Percentiles rank a stretch among this genome's conserved stretches.
Conservation (phyloP, 805 yeast genomes). For the Wickerhamiella kurtzmanii region DNA sequence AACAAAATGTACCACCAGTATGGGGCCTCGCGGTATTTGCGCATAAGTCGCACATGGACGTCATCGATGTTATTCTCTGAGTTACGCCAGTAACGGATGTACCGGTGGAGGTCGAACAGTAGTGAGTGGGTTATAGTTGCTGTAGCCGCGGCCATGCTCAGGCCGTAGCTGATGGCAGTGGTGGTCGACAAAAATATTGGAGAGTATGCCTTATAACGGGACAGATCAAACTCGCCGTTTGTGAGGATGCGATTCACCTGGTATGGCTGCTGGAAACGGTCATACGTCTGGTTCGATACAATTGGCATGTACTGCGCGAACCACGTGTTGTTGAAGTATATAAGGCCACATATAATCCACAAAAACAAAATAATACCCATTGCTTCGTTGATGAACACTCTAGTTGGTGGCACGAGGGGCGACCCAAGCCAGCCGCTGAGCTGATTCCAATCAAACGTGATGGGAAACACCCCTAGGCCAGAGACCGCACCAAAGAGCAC, state of each 20-base stretch:
- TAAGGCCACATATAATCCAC: slow-evolving; percentile 41
- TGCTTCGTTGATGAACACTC: slow-evolving; percentile 32
- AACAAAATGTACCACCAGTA: slow-evolving; percentile 45
- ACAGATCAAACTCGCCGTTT: slow-evolving; percentile 30
- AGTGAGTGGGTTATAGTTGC: slow-evolving; percentile 46
- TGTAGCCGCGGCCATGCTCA: slow-evolving; percentile 48
- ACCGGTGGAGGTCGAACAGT: slow-evolving; percentile 44
- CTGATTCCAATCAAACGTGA: slow-evolving; percentile 59
- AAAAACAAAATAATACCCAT: slow-evolving; percentile 37
- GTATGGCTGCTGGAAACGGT: slow-evolving; percentile 38
- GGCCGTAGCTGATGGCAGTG: slow-evolving; percentile 47
- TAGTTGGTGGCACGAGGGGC: slow-evolving; percentile 51
- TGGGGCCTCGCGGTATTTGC: slow-evolving; percentile 46
- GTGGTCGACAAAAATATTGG: slow-evolving; percentile 50
- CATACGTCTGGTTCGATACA: slow-evolving; percentile 32
- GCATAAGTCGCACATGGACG: slow-evolving; percentile 45
- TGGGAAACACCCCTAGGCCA: slow-evolving; percentile 54
- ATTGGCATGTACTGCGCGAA: slow-evolving; percentile 48
- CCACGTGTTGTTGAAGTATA: slow-evolving; percentile 45
- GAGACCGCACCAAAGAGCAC: slow-evolving; percentile 49
- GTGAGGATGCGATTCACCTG: slow-evolving; percentile 38
- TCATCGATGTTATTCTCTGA: slow-evolving; percentile 34
- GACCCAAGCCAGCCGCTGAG: slow-evolving; percentile 42
- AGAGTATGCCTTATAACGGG: slow-evolving; percentile 43
- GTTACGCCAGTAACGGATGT: slow-evolving; percentile 36